Evolutionary conservation across 345 rosid species (phyloP).

Genomic region (Trapa incisa): DNA sequence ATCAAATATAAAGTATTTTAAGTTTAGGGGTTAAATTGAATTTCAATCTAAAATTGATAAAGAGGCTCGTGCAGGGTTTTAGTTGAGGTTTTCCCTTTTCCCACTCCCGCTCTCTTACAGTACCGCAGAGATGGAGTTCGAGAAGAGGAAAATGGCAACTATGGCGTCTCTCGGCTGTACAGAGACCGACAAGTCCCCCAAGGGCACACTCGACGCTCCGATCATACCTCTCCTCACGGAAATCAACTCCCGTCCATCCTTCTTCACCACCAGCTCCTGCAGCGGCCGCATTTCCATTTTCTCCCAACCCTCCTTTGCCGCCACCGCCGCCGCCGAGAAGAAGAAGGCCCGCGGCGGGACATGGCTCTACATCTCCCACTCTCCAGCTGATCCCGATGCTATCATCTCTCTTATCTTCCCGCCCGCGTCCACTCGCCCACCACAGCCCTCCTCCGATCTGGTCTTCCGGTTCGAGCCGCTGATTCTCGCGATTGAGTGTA

Average conservation of each 20-base stretch:
- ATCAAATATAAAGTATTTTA: neutral
- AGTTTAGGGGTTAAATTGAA: neutral
- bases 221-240: slow-evolving; percentile 61
- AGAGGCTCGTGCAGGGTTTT: neutral
- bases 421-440: neutral
- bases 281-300: slow-evolving; percentile 89
- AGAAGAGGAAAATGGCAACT: slow-evolving; percentile 60
- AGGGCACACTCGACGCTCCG: slow-evolving; percentile 62
- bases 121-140: slow-evolving; percentile 44
- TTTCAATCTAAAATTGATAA: neutral
- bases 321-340: slow-evolving; percentile 8
- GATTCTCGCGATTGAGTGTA: slow-evolving; percentile 72
- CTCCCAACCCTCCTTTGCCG: slow-evolving; percentile 39
- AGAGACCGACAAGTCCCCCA: slow-evolving; percentile 63
- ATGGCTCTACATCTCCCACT: slow-evolving; percentile 72
- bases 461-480: slow-evolving; percentile 85
- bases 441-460: slow-evolving; percentile 18
- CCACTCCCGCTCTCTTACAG: neutral
- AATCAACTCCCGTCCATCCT: slow-evolving; percentile 58
- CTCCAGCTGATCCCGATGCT: slow-evolving; percentile 36
- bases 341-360: slow-evolving; percentile 83
- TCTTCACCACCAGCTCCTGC: slow-evolving; percentile 91
- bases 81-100: neutral
- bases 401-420: slow-evolving; percentile 49
- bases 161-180: slow-evolving; percentile 41